Conservation (phyloP, 495 filamentous ascomycete species). For the Xylaria intraflava region DNA sequence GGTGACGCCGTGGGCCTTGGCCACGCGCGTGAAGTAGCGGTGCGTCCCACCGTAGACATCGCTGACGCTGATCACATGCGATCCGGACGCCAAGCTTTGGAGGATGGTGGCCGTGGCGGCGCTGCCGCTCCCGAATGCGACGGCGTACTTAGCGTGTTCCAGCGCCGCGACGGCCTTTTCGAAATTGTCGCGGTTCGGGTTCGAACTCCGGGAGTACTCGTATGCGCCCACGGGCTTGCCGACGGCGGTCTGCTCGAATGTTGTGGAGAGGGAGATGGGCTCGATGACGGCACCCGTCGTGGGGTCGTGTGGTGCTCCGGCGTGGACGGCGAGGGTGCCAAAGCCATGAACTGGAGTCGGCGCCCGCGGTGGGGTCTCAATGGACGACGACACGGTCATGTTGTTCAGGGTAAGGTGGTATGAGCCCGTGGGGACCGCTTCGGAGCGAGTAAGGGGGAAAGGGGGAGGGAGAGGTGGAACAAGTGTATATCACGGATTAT, state of each 20-base stretch:
- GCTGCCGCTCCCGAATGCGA: constrained; percentile 92
- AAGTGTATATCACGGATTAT: no score
- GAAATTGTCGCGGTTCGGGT: constrained; percentile 92
- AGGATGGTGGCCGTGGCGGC: constrained; percentile 89
- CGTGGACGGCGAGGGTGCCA: constrained; percentile 90
- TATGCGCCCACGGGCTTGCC: constrained; percentile 78
- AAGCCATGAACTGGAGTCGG: constrained; percentile 53
- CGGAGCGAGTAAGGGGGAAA: not conserved
- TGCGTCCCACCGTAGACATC: constrained; percentile 98
- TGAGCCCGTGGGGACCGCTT: not conserved
- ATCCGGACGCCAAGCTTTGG: constrained; percentile 84
- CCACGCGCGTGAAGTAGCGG: constrained; percentile 98
- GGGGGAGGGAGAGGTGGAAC: not conserved
- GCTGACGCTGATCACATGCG: constrained; percentile 90
- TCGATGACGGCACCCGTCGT: constrained; percentile 91
- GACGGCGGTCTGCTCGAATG: constrained; percentile 78
- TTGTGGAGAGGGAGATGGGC: constrained; percentile 90
- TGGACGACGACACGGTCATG: constrained; percentile 36
- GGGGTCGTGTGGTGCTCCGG: constrained; percentile 83
- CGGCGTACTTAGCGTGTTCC: constrained; percentile 84
- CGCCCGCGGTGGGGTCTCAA: constrained; percentile 38
- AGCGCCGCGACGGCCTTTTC: constrained; percentile 85
- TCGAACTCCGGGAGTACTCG: constrained; percentile 87
- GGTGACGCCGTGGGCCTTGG: constrained; percentile 84
- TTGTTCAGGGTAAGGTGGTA: not conserved